Base-by-base conservation (phyloP, 2,329 filamentous ascomycete species). In the Pestalotiopsis sp. region DNA sequence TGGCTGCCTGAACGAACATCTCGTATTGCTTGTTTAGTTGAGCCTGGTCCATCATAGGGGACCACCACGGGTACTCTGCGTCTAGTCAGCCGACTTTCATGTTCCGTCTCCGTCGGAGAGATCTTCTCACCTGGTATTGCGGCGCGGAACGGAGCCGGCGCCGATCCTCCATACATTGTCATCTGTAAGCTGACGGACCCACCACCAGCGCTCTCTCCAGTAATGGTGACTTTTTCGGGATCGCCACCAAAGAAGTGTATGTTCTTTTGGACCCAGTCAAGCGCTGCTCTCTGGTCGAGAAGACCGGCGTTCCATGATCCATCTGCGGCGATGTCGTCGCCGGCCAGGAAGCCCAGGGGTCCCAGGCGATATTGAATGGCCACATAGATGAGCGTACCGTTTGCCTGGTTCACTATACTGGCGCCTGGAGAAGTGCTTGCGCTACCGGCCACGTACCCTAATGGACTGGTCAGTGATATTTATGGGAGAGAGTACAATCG, bases 141-240 rank as follows among this genome's bases (percentile, higher is more conserved):
- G 20, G 45, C 45, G 7, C 17, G 45, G 17, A 52, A 52, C 17
- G 45, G n/a, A n/a, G 20, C 27, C 27, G 27, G 27, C 27, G 27
- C 27, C 17, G 17, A 20, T n/a, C 45, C 20, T n/a, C 20, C 17
- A n/a, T 17, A 9, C 45, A 17, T 17, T 6, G 9, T 52, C 45
- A 52, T 52, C 14, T 52, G 45, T 7, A 52, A 9, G 17, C 45
- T n/a, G 17, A n/a, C 45, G 7, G 45, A 52, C 17, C 17, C 17
- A n/a, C 14, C 83, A 11, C 84, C 84, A 0, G 84, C 83, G 6
- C 80, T 83, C 73, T 86, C 82, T 14, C 82, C 84, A 76, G 79
- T 85, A 57, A 85, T 76, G 9, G 81, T 84, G 12, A 84, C 81
- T 61, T 81, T 78, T 1, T 71, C 65, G 17, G 79, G 78, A 62